Evolutionary conservation across 257 asterid species (phyloP).

Genomic region (Cruciata laevipes): DNA sequence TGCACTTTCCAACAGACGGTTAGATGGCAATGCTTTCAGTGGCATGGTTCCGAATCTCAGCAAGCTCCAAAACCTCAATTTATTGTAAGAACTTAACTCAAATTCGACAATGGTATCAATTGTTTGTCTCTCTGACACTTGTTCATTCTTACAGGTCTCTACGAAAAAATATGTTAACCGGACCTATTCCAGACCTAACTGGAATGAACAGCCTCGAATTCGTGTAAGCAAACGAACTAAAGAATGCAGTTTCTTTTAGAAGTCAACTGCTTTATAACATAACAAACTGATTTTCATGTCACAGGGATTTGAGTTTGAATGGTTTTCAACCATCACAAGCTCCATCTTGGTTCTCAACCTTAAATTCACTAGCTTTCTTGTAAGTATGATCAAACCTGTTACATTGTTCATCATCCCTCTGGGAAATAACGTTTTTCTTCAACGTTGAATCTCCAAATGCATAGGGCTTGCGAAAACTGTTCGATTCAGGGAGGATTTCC

Average conservation of each 20-base stretch:
- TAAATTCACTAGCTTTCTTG: conserved; percentile 64
- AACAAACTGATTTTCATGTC: neutral
- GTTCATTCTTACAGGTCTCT: conserved; percentile 40
- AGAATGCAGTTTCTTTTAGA: neutral
- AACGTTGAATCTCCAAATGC: neutral
- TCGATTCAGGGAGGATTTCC: conserved; percentile 68
- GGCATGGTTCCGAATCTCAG: conserved; percentile 57
- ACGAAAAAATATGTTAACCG: conserved; percentile 58
- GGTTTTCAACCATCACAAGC: conserved; percentile 54
- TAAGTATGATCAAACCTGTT: conserved; percentile 26
- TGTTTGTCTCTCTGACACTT: neutral
- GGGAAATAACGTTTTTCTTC: neutral
- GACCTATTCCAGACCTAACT: conserved; percentile 57
- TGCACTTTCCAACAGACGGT: conserved; percentile 43
- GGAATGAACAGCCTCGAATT: conserved; percentile 66
- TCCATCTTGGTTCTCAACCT: conserved; percentile 66
- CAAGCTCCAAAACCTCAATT: conserved; percentile 53
- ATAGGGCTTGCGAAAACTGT: conserved; percentile 69
- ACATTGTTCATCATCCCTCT: neutral
- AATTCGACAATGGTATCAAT: neutral
- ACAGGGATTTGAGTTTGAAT: conserved; percentile 78
- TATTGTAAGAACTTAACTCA: conserved; percentile 49
- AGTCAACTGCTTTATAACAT: neutral
- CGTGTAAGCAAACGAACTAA: conserved; percentile 35
- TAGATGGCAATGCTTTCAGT: conserved; percentile 56